phyloP scores from a whole-genome alignment of 352 stramenopile genomes.

The Phytophthora tentaculata region DNA sequence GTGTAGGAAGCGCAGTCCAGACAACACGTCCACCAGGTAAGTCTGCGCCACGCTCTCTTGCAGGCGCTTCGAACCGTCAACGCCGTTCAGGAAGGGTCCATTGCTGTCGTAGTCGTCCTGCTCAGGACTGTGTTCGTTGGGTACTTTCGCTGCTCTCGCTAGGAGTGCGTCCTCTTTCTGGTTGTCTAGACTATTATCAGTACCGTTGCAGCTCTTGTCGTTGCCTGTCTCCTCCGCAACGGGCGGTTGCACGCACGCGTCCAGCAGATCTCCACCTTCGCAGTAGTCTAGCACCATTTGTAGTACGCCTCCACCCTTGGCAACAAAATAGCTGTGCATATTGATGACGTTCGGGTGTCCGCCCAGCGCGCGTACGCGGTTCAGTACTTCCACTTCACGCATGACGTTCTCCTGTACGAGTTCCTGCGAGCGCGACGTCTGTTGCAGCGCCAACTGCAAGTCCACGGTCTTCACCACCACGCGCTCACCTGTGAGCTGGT shows the following conservation, averaged over 20 bases:
- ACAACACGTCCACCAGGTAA: constrained; percentile 77
- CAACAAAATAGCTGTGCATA: constrained; percentile 74
- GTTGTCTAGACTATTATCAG: constrained; percentile 8
- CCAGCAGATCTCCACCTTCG: constrained; percentile 73
- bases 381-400: constrained; percentile 73
- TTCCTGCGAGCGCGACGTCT: constrained; percentile 55
- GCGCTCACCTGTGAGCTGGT: constrained; percentile 57
- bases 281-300: constrained; percentile 86
- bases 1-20: constrained; percentile 72
- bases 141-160: background rate
- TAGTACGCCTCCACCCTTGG: constrained; percentile 47
- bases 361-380: constrained; percentile 51
- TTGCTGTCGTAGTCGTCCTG: constrained; percentile 1
- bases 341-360: constrained; percentile 78
- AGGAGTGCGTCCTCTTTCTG: constrained; percentile 12
- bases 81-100: constrained; percentile 25
- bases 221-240: background rate
- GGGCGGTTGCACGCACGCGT: constrained; percentile 49
- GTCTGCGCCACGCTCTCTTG: constrained; percentile 50
- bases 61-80: constrained; percentile 41
- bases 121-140: constrained; percentile 13
- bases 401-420: constrained; percentile 74
- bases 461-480: constrained; percentile 82
- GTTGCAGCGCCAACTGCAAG: constrained; percentile 58
- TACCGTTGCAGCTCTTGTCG: constrained; percentile 13